phyloP scores from a whole-genome alignment of 352 stramenopile species.

The Pythium rhizo-oryzae region DNA sequence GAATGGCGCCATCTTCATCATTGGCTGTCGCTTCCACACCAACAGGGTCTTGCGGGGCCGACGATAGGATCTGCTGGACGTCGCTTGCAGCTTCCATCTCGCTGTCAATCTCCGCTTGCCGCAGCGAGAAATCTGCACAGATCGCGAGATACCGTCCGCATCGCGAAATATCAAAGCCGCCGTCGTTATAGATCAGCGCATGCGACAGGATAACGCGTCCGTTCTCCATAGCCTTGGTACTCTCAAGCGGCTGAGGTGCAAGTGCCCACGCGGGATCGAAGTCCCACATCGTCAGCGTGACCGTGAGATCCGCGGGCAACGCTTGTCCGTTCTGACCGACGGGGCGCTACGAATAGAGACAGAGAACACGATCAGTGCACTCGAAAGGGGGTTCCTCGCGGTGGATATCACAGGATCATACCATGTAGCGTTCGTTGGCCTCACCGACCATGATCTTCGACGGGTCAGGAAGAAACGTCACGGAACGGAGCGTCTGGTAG shows the following conservation, averaged over 20 bases:
- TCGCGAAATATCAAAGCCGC: conserved; percentile 96
- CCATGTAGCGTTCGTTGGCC: conserved; percentile 90
- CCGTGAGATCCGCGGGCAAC: conserved; percentile 87
- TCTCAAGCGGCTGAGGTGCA: conserved; percentile 65
- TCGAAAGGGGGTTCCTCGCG: no score
- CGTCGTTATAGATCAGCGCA: conserved; percentile 97
- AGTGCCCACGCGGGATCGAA: conserved; percentile 90
- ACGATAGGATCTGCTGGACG: conserved; percentile 72
- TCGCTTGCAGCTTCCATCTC: conserved; percentile 83
- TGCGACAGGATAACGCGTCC: conserved; percentile 87
- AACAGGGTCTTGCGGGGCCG: conserved; percentile 58
- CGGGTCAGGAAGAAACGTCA: conserved; percentile 93
- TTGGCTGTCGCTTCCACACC: conserved; percentile 57
- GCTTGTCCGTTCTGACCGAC: conserved; percentile 59
- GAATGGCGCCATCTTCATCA: conserved; percentile 43
- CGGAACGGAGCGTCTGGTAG: conserved; percentile 91
- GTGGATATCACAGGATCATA: conserved; percentile 24
- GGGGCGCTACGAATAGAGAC: conserved; percentile 50
- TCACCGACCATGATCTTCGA: conserved; percentile 94
- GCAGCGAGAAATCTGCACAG: conserved; percentile 93
- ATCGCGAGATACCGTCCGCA: conserved; percentile 95
- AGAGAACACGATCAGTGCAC: background rate
- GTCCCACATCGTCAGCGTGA: conserved; percentile 95
- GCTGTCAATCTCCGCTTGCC: conserved; percentile 87
- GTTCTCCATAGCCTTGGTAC: conserved; percentile 87